Conservation (phyloP, 2,329 filamentous ascomycete genomes). For the Aureobasidium sp. region DNA sequence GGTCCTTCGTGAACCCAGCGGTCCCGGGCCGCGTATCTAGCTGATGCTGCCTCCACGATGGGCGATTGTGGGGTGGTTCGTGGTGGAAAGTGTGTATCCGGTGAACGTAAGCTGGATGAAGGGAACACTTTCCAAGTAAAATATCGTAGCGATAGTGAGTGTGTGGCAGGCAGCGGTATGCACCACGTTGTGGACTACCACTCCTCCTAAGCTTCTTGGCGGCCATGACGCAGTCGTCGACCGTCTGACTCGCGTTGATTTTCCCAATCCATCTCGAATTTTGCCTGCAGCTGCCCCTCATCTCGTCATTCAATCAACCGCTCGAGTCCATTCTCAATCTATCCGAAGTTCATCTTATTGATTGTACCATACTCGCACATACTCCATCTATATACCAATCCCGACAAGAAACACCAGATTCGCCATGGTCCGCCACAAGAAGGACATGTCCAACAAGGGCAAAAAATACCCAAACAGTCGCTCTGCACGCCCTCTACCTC, state of each 20-base stretch:
- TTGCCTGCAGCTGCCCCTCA: neutral
- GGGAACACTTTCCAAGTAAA: neutral
- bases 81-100: neutral
- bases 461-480: conserved; percentile 49
- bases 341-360: neutral
- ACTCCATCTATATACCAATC: neutral
- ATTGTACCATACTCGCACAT: too few species aligned
- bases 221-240: neutral
- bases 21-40: conserved; percentile 89
- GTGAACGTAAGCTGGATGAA: neutral
- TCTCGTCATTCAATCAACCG: neutral
- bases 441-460: conserved; percentile 67
- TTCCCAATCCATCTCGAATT: neutral
- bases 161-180: neutral
- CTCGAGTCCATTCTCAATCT: neutral
- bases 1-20: conserved; percentile 79
- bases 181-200: neutral
- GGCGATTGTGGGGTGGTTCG: neutral
- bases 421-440: conserved; percentile 92
- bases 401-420: neutral
- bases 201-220: neutral
- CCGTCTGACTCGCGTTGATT: neutral
- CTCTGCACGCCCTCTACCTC: conserved; percentile 13
- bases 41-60: conserved; percentile 81
- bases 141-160: neutral